Evolutionary conservation across 225 moss, liverwort and hornwort genomes (phyloP).

Genomic region (Climacium dendroides): DNA sequence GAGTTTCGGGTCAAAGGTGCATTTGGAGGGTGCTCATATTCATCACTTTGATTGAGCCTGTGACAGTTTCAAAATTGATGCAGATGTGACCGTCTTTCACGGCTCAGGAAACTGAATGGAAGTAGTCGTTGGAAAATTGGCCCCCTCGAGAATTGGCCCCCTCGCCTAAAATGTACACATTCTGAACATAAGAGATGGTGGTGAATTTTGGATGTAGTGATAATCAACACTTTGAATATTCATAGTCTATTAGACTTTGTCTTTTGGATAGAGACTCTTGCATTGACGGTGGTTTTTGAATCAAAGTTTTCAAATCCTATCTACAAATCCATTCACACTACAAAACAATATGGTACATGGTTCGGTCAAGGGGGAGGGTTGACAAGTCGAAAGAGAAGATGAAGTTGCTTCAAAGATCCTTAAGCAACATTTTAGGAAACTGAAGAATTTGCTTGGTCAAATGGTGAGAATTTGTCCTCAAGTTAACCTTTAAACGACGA

Average conservation of each 20-base stretch:
- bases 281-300: neutral
- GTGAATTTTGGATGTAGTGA: rapidly evolving
- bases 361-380: rapidly evolving
- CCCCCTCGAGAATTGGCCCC: neutral
- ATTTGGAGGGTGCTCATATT: too few relatives aligned
- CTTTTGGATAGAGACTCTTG: neutral
- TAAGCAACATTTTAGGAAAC: neutral
- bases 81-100: too few relatives aligned
- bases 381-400: neutral
- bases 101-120: too few relatives aligned
- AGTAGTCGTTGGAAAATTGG: neutral
- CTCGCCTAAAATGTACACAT: neutral
- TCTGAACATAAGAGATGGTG: neutral
- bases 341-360: too few relatives aligned
- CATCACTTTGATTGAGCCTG: too few relatives aligned
- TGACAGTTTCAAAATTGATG: too few relatives aligned
- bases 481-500: too few relatives aligned
- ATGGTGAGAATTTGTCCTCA: neutral
- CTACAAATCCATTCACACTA: rapidly evolving
- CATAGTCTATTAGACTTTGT: too few relatives aligned
- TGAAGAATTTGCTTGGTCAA: neutral
- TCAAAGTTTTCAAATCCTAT: neutral
- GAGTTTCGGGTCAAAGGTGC: too few relatives aligned
- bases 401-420: neutral
- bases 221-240: neutral